Evolutionary conservation across 768 basidiomycete species (phyloP).

Genomic region (Suillus fuscotomentosus): DNA sequence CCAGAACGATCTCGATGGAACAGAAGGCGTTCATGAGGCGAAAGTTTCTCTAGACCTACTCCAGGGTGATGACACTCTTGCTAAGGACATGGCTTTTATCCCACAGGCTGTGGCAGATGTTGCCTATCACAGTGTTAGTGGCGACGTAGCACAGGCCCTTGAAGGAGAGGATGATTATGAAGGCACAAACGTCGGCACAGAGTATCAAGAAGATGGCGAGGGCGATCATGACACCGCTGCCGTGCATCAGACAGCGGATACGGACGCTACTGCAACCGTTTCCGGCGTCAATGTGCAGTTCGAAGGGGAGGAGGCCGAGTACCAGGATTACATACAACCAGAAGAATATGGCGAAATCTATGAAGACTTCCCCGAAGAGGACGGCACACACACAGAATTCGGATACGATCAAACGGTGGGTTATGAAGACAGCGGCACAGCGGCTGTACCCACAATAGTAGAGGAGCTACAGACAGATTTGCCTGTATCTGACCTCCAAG

Average conservation of each 20-base stretch:
- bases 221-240: constrained; percentile 27
- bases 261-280: constrained; percentile 13
- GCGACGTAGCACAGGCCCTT: constrained; percentile 13
- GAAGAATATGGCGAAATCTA: constrained; percentile 37
- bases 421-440: constrained; percentile 20
- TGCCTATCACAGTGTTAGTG: constrained; percentile 18
- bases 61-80: constrained; percentile 7
- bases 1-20: neutral
- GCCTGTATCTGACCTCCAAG: constrained; percentile 14
- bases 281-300: constrained; percentile 14
- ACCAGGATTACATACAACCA: constrained; percentile 29
- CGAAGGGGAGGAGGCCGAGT: constrained; percentile 33
- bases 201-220: constrained; percentile 19
- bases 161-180: constrained; percentile 24
- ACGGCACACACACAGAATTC: constrained; percentile 12
- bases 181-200: constrained; percentile 15
- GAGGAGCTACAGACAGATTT: constrained; percentile 17
- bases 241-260: constrained; percentile 27
- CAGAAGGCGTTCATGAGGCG: constrained; percentile 9
- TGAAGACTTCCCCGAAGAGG: constrained; percentile 33
- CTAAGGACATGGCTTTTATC: neutral
- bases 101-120: constrained; percentile 12
- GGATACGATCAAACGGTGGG: constrained; percentile 20
- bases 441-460: constrained; percentile 15
- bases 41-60: neutral